A percentile compares a stretch with the other conserved stretches of the same genome.
These are phyloP conservation scores for Gossypium gossypioides DNA, from an alignment of 441 rosid species.

Conservation along the genomic window DNA sequence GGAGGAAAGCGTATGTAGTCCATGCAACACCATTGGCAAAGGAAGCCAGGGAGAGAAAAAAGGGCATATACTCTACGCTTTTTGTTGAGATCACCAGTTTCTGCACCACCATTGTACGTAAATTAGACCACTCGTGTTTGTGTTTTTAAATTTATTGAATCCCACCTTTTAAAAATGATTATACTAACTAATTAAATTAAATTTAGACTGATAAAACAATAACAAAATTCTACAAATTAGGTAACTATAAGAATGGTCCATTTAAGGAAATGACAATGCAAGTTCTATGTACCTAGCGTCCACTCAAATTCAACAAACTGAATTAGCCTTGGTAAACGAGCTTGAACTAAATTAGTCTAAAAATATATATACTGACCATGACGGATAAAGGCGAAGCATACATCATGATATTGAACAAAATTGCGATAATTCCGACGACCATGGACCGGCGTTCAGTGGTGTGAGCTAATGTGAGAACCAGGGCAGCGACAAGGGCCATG, in stretches of 20 bases:
- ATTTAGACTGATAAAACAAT: not conserved
- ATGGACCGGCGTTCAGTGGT: conserved; percentile 35
- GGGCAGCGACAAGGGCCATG: conserved; percentile 20
- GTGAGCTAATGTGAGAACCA: conserved; percentile 41
- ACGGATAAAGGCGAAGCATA: conserved; percentile 76
- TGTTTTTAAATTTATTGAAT: not conserved
- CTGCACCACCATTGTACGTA: conserved; percentile 29
- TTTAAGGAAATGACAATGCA: not conserved
- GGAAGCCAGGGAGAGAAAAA: conserved; percentile 55
- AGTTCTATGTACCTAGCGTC: not conserved
- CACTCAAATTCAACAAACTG: not conserved
- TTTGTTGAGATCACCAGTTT: conserved; percentile 65
- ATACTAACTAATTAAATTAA: not conserved
- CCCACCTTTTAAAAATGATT: not conserved
- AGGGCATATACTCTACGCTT: conserved; percentile 94
- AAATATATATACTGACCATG: conserved; percentile 42
- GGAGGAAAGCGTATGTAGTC: conserved; percentile 67
- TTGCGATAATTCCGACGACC: conserved; percentile 51
- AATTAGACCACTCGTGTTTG: not conserved
- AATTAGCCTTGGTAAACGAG: not conserved
- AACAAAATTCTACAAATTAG: not conserved
- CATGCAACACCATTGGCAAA: conserved; percentile 62
- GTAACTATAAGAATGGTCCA: not conserved
- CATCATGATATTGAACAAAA: conserved; percentile 60
- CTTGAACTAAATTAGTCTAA: no score